Evolutionary conservation across 139 green algal genomes (phyloP), one percentile per base, ranked within the genome.

Genomic region (Ulvella scutata): DNA sequence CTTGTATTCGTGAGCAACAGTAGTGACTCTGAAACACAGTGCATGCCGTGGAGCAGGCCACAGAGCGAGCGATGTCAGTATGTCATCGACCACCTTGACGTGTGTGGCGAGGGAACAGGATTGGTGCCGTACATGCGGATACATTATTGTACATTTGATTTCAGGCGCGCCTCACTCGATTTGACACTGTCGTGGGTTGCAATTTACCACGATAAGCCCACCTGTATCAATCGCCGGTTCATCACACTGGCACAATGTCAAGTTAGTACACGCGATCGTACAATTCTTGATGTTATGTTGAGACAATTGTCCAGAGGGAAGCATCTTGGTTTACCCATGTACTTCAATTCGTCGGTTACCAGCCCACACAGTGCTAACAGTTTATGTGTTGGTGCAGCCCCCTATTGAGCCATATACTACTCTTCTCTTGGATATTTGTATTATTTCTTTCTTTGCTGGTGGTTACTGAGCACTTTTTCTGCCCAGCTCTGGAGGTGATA

Each of bases 381-480:
- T 17, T 6, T 26, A 67, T 6, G 6, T 23, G 1, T 29, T 26
- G 4, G 17, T 67, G 28, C 79, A 86, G 82, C 40, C 43, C 74
- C 4, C 67, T 62, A 61, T 34, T 62, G 2, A 83, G 77, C 0
- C 39, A 75, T 31, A 0, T 79, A 2, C 35, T 88, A 17, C 77
- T 81, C 23, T 17, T 86, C 13, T 28, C 44, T 6, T 83, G 77
- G 78, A 76, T 85, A 0, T 37, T 75, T 3, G 0, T 82, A 3
- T 40, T 83, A n/a, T 85, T 89, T 35, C 39, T n/a, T 2, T 29
- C 84, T 0, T 76, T 89, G 78, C 62, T 83, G n/a, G 76, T 82
- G 9, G 76, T 79, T 4, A 82, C 84, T 4, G 81, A 88, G 62
- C 75, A 76, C n/a, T 89, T 87, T 72, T 88, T 90, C 76, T 85